Evolutionary conservation across 768 basidiomycete genomes (phyloP).

Genomic region (Suillus variegatus): DNA sequence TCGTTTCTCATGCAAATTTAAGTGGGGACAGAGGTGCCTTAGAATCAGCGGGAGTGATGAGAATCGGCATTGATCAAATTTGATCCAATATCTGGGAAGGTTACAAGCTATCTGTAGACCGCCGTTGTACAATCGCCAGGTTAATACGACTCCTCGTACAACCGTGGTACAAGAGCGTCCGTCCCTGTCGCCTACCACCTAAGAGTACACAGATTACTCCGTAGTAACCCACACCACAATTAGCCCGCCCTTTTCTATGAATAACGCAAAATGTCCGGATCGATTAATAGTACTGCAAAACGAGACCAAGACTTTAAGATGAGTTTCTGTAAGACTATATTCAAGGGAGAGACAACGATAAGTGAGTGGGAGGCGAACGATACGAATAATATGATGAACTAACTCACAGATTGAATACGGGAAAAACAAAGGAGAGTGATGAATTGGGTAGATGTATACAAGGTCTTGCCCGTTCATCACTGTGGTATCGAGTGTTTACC

Average conservation of each 20-base stretch:
- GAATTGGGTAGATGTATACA: background rate
- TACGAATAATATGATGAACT: no score
- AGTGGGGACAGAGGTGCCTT: background rate
- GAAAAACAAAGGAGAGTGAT: background rate
- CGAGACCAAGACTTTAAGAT: background rate
- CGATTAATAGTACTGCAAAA: background rate
- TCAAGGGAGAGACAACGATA: background rate
- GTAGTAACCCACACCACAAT: background rate
- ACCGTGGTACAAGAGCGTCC: background rate
- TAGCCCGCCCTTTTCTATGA: background rate
- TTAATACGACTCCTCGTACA: background rate
- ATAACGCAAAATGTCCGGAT: background rate
- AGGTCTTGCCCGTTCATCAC: background rate
- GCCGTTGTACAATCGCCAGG: background rate
- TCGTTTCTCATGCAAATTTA: background rate
- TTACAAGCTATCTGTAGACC: background rate
- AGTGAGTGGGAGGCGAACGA: background rate
- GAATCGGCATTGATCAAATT: background rate
- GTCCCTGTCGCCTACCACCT: background rate
- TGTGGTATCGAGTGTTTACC: background rate
- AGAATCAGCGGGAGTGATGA: background rate
- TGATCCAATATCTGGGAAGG: background rate
- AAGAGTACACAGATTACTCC: conserved; percentile 3
- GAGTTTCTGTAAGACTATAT: background rate
- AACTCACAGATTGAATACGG: background rate